Evolutionary conservation across 495 filamentous ascomycete species (phyloP).

Genomic region (Aspergillus wentii): DNA sequence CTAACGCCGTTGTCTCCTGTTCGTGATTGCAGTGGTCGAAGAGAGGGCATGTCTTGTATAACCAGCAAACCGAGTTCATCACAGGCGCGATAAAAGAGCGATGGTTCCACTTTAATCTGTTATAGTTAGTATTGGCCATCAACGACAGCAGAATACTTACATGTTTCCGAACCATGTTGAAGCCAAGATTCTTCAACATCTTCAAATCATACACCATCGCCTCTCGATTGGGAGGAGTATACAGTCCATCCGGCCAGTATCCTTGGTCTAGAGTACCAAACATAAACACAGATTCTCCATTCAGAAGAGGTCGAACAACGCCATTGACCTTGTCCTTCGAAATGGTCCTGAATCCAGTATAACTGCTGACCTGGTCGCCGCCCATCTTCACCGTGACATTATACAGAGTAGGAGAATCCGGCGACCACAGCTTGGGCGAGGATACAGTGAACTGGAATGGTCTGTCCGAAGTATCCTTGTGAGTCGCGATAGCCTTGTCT

Average conservation of each 20-base stretch:
- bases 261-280: constrained; percentile 67
- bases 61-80: constrained; percentile 59
- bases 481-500: constrained; percentile 30
- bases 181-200: constrained; percentile 55
- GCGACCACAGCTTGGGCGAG: constrained; percentile 54
- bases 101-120: constrained; percentile 64
- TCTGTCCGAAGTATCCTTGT: constrained; percentile 35
- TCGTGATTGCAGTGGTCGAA: constrained; percentile 29
- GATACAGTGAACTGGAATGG: constrained; percentile 48
- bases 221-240: constrained; percentile 54
- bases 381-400: constrained; percentile 54
- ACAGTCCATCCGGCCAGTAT: constrained; percentile 65
- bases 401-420: constrained; percentile 56
- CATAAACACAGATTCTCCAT: constrained; percentile 59
- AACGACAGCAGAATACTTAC: constrained; percentile 29
- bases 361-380: constrained; percentile 50
- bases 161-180: constrained; percentile 67
- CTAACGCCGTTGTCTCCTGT: constrained; percentile 4
- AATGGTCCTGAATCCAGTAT: constrained; percentile 64
- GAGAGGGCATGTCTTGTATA: constrained; percentile 65
- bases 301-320: constrained; percentile 55
- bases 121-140: neutral
- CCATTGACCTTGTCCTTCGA: constrained; percentile 49
- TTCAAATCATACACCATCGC: constrained; percentile 64
- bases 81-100: constrained; percentile 60